A percentile compares a stretch with the other conserved stretches of the same genome.
Evolutionary conservation across 2,329 filamentous ascomycete species (phyloP).

Genomic region (Aspergillus thermomutatus): DNA sequence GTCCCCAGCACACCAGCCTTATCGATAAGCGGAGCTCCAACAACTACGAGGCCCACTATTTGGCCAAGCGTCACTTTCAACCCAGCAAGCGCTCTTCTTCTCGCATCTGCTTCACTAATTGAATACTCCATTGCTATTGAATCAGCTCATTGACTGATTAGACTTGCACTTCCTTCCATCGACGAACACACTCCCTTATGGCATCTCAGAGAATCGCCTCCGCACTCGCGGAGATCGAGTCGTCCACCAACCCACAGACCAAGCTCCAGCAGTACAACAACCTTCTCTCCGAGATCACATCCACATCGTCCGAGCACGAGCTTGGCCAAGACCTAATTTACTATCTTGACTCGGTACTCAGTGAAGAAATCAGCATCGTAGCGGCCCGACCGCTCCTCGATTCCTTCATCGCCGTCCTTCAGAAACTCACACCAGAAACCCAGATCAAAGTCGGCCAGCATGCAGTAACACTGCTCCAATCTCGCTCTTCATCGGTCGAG

Average conservation of each 20-base stretch:
- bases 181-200: constrained; percentile 32
- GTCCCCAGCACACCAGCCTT: constrained; percentile 7
- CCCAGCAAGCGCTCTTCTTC: background rate
- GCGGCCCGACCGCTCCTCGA: constrained; percentile 67
- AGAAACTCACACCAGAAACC: constrained; percentile 53
- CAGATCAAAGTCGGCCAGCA: constrained; percentile 74
- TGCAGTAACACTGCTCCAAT: constrained; percentile 64
- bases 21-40: constrained; percentile 23
- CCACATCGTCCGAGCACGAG: constrained; percentile 42
- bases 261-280: constrained; percentile 56
- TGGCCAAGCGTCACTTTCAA: background rate
- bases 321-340: constrained; percentile 62
- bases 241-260: constrained; percentile 45
- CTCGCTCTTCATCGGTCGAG: constrained; percentile 71
- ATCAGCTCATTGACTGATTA: background rate
- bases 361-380: constrained; percentile 71
- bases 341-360: constrained; percentile 67
- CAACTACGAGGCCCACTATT: background rate
- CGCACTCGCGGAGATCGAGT: constrained; percentile 50
- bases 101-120: background rate
- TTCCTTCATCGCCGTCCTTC: constrained; percentile 63
- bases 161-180: background rate
- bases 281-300: constrained; percentile 56
- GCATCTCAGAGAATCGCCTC: constrained; percentile 49
- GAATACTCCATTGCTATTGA: background rate